Evolutionary conservation across 768 basidiomycete species (phyloP).

Genomic region (Boletus huronensis): DNA sequence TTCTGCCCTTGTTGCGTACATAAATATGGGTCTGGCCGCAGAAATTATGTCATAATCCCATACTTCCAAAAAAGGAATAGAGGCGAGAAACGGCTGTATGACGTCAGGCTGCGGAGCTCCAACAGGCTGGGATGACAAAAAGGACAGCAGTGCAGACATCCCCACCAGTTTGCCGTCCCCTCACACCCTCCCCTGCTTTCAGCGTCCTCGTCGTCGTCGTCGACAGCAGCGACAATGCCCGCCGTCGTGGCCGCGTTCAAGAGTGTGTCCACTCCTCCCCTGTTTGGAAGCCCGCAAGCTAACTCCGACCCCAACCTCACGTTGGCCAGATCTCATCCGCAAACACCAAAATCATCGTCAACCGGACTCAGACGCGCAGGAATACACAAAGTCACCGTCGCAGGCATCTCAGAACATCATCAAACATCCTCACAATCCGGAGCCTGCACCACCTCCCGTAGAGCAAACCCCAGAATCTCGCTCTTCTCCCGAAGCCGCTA

Average conservation of each 20-base stretch:
- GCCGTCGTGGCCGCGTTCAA: conserved; percentile 85
- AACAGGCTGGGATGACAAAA: conserved; percentile 31
- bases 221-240: conserved; percentile 46
- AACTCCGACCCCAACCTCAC: conserved; percentile 23
- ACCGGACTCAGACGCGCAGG: conserved; percentile 33
- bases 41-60: neutral
- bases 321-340: conserved; percentile 64
- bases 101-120: conserved; percentile 36
- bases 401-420: conserved; percentile 22
- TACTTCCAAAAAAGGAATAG: conserved; percentile 10
- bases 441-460: conserved; percentile 32
- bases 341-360: conserved; percentile 64
- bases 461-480: conserved; percentile 36
- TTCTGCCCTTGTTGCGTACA: neutral
- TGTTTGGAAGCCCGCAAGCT: conserved; percentile 6
- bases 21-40: neutral
- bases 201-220: conserved; percentile 1
- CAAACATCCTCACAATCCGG: conserved; percentile 37
- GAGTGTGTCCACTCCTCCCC: conserved; percentile 46
- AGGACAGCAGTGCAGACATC: conserved; percentile 20
- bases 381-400: conserved; percentile 10
- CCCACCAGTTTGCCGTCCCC: conserved; percentile 3
- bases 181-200: neutral
- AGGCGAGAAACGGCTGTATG: conserved; percentile 15
- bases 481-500: conserved; percentile 16